Base-by-base conservation (phyloP, 2,329 filamentous ascomycete genomes). In the Furcasterigmium sp. region DNA sequence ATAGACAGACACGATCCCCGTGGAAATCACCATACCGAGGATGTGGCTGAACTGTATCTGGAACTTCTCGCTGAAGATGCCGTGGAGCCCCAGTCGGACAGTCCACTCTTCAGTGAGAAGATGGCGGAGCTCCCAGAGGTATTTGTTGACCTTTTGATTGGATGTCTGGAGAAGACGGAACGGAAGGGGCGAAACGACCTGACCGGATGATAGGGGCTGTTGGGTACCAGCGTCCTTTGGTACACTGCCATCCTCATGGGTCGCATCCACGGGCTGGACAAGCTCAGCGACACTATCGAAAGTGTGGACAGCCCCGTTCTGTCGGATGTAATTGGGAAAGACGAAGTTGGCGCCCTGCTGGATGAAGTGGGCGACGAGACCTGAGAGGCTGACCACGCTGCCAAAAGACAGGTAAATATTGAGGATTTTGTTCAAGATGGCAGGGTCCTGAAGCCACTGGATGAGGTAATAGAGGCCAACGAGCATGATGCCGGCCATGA, bases 401-500 rank as follows among this genome's bases (percentile, higher is more conserved):
- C 91, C 81, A 45, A 80, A 63, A 3, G 86, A 87, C 65, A 95
- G 91, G 69, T 97, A 96, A 56, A 77, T 81, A 30, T 87, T 84
- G 18, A 97, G 69, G 30, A 94, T 77, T 63, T 84, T 87, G 68
- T 91, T 96, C 55, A 97, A 67, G 18, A 94, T 69, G 10, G 82
- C 73, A 1, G 90, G 84, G 56, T 95, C 87, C 51, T 91, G 74
- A 43, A 96, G 78, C 77, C 85, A 93, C 61, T 94, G 89, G 58
- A 97, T 89, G 46, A 95, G 72, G 54, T 91, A 84, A 68, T 97
- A 97, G 11, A 97, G 72, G 5, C 81, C 81, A 34, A 82, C 75
- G 8, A 97, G 77, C 2, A 84, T 80, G 9, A 72, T 56, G 2
- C 82, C 88, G 6, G 90, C 91, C 43, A 90, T 70, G 25, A 96